phyloP scores from a whole-genome alignment of 164 flowering plant genomes.

The Chimonanthus praecox region DNA sequence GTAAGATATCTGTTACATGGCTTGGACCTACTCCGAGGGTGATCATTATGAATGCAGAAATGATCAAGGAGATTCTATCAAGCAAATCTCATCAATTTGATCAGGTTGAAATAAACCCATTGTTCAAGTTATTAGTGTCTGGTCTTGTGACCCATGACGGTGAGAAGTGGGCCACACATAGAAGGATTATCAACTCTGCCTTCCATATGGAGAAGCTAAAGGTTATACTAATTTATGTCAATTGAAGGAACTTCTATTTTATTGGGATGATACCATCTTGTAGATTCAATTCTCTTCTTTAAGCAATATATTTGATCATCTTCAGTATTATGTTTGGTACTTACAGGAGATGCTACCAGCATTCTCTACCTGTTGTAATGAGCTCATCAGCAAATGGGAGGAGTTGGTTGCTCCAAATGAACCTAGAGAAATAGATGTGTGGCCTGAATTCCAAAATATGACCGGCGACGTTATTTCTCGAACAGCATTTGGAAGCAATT shows the following conservation, averaged over 20 bases:
- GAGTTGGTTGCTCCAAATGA: conserved; percentile 1
- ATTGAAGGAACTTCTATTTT: neutral
- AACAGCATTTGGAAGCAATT: conserved; percentile 17
- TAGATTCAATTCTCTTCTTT: neutral
- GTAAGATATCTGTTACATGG: conserved; percentile 10
- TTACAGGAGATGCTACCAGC: conserved; percentile 19
- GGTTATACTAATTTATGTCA: conserved; percentile 8
- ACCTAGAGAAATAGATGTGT: conserved; percentile 20
- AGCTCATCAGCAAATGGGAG: conserved; percentile 20
- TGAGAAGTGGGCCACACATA: conserved; percentile 28
- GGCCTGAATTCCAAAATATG: conserved; percentile 9
- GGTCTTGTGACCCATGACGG: conserved; percentile 17
- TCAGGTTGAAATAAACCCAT: neutral
- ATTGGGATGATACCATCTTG: neutral
- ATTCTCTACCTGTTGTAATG: conserved; percentile 11
- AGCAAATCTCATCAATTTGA: conserved; percentile 16
- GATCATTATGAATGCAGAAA: conserved; percentile 9
- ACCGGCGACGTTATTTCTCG: conserved; percentile 16
- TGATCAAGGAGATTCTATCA: conserved; percentile 11
- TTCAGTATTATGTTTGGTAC: neutral
- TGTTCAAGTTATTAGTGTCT: conserved; percentile 1
- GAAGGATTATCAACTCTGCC: conserved; percentile 26
- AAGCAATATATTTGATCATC: neutral
- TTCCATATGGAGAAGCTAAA: conserved; percentile 28
- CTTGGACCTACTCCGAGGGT: conserved; percentile 8